Conservation (phyloP, 2,329 filamentous ascomycete species). For the Phialocephala sp. region DNA sequence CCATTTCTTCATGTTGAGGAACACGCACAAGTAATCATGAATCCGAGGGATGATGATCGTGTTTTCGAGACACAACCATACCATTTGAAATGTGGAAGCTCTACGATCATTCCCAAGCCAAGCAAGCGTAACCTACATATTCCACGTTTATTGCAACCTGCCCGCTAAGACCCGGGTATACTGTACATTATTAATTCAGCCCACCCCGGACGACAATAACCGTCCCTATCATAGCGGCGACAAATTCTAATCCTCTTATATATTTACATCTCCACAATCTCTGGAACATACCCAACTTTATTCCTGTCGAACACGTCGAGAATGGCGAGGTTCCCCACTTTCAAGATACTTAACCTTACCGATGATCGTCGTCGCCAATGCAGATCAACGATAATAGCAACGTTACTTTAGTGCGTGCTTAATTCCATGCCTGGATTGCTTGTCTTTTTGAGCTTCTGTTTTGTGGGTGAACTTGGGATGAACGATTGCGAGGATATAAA, state of each 20-base stretch:
- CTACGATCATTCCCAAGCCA: too few relatives aligned
- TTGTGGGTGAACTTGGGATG: background rate
- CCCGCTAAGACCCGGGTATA: background rate
- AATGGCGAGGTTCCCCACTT: constrained; percentile 20
- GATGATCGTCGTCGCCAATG: constrained; percentile 21
- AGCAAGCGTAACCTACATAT: background rate
- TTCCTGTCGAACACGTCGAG: constrained; percentile 3
- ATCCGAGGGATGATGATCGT: background rate
- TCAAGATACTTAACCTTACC: constrained; percentile 14
- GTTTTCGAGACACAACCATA: too few relatives aligned
- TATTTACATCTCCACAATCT: background rate
- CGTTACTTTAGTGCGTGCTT: constrained; percentile 20
- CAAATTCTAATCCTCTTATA: background rate
- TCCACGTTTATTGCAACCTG: background rate
- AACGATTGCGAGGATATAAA: constrained; percentile 4
- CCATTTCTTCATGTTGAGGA: background rate
- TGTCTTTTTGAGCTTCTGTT: background rate
- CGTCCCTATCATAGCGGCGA: background rate
- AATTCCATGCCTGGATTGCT: background rate
- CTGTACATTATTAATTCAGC: background rate
- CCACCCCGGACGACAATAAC: background rate
- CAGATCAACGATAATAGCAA: constrained; percentile 21
- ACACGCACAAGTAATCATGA: background rate
- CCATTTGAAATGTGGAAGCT: too few relatives aligned
- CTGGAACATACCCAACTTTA: background rate